These are phyloP conservation scores for Nicotiana obtusifolia DNA, from an alignment of 257 asterid genomes.

Conservation along the genomic window DNA sequence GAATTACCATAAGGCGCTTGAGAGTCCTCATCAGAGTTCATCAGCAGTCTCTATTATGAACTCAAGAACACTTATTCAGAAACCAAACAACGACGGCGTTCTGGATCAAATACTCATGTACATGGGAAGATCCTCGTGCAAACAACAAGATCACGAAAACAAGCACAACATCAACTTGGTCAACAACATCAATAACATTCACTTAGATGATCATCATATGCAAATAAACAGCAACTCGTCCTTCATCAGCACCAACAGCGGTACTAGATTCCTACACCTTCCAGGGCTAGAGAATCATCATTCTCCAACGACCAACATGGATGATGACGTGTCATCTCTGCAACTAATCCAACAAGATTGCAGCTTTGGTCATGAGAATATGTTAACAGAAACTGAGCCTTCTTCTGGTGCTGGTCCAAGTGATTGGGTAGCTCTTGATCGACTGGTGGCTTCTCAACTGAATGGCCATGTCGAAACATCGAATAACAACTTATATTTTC, in stretches of 20 bases:
- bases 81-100: constrained; percentile 49
- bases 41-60: constrained; percentile 18
- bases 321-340: not conserved
- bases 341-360: constrained; percentile 20
- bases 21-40: constrained; percentile 29
- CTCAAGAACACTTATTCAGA: constrained; percentile 3
- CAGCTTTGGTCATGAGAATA: constrained; percentile 22
- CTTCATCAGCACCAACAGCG: not conserved
- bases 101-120: constrained; percentile 63
- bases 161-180: not conserved
- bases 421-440: constrained; percentile 72
- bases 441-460: constrained; percentile 87
- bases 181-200: not conserved
- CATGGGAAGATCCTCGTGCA: constrained; percentile 64
- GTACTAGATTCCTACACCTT: constrained; percentile 53
- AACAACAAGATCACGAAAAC: constrained; percentile 35
- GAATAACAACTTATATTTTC: constrained; percentile 33
- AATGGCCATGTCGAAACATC: constrained; percentile 43
- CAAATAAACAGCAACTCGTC: not conserved
- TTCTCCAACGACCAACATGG: constrained; percentile 2
- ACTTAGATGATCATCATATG: not conserved
- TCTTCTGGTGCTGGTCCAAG: not conserved
- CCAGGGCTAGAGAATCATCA: constrained; percentile 45
- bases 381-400: not conserved
- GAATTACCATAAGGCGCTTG: constrained; percentile 72